Percentiles rank a stretch among this genome's conserved stretches.
phyloP scores from a whole-genome alignment of 352 stramenopile genomes.

The Pythium volutum region DNA sequence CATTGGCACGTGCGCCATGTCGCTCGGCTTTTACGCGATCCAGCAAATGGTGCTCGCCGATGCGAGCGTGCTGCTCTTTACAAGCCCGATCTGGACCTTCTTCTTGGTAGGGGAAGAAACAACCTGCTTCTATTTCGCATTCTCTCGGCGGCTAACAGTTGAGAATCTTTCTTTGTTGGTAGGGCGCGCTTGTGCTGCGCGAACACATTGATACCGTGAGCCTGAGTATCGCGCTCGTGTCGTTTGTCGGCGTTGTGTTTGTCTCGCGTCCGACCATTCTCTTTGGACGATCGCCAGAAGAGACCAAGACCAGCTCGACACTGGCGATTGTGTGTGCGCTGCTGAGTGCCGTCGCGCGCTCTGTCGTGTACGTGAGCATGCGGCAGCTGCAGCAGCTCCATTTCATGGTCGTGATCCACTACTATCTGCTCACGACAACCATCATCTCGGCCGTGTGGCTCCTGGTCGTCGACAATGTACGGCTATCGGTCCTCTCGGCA shows the following conservation, averaged over 20 bases:
- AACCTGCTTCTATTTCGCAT: constrained; percentile 19
- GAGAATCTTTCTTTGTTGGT: constrained; percentile 15
- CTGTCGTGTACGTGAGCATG: constrained; percentile 40
- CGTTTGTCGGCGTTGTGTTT: constrained; percentile 42
- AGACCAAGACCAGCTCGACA: constrained; percentile 28
- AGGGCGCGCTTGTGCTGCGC: constrained; percentile 41
- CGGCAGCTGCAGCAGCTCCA: constrained; percentile 43
- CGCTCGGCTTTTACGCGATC: constrained; percentile 50
- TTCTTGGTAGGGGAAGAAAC: constrained; percentile 37
- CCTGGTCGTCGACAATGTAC: constrained; percentile 5
- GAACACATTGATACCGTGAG: constrained; percentile 38
- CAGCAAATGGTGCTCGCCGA: constrained; percentile 59
- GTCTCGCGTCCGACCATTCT: constrained; percentile 44
- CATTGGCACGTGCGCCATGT: constrained; percentile 44
- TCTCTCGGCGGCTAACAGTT: background rate
- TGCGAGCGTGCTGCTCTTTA: constrained; percentile 59
- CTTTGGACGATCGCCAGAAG: constrained; percentile 45
- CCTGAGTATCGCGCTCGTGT: constrained; percentile 35
- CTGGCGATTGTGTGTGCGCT: constrained; percentile 34
- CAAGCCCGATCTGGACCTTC: constrained; percentile 61
- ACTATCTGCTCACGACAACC: constrained; percentile 42
- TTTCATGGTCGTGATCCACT: constrained; percentile 55
- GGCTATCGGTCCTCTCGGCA: background rate
- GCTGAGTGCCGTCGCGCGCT: constrained; percentile 28
- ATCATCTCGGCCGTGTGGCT: constrained; percentile 29